Conservation (phyloP, 148 eudicot species). For the Camellia japonica region DNA sequence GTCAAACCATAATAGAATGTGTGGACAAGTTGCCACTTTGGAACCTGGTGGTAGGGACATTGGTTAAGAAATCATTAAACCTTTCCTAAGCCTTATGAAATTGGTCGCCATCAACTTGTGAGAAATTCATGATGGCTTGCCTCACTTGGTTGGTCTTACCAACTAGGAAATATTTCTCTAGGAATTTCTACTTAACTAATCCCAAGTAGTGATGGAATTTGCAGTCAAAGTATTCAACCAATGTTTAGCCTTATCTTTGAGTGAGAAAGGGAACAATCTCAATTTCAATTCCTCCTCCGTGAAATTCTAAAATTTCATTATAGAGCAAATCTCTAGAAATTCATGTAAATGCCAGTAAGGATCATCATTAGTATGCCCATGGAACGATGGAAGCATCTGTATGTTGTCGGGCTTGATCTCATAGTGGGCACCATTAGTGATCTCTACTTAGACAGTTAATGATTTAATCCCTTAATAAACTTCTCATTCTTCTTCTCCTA, state of each 20-base stretch:
- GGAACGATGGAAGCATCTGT: no score
- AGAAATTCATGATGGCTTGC: neutral
- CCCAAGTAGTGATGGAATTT: neutral
- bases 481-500: no score
- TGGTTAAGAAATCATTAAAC: neutral
- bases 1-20: neutral
- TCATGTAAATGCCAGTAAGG: no score
- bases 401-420: no score
- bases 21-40: neutral
- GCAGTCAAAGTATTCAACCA: neutral
- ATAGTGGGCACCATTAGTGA: no score
- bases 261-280: neutral
- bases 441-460: no score
- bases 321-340: no score
- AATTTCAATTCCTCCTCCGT: neutral
- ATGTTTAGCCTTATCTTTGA: neutral
- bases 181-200: neutral
- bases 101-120: neutral
- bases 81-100: neutral
- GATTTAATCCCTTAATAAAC: no score
- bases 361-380: no score
- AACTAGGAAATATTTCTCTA: neutral
- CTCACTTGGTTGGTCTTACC: neutral
- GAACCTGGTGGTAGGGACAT: neutral
- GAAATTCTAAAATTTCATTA: no score